Evolutionary conservation across 2,329 filamentous ascomycete genomes (phyloP).

Genomic region (Aureobasidium sp.): DNA sequence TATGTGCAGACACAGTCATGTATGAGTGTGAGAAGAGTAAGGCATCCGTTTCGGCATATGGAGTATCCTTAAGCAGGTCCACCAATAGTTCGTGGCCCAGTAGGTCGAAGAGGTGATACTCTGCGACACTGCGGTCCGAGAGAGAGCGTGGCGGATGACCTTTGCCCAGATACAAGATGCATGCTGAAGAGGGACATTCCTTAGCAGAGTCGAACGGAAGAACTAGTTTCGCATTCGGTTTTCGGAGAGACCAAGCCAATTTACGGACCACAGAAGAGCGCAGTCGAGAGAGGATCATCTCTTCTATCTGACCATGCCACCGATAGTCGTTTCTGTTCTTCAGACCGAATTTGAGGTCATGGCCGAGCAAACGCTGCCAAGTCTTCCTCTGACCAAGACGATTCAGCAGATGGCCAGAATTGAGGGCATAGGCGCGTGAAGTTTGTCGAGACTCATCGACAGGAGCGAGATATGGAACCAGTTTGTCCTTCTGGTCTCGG

Average conservation of each 20-base stretch:
- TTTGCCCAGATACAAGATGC: background rate
- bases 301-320: slow-evolving; percentile 48
- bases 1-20: slow-evolving; percentile 9
- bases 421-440: slow-evolving; percentile 21
- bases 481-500: slow-evolving; percentile 38
- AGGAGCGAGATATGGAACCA: slow-evolving; percentile 42
- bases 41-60: background rate
- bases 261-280: slow-evolving; percentile 42
- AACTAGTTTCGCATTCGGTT: background rate
- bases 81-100: background rate
- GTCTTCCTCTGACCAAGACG: slow-evolving; percentile 33
- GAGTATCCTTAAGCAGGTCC: background rate
- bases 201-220: background rate
- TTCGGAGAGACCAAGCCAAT: slow-evolving; percentile 34
- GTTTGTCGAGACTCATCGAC: background rate
- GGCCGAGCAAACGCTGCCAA: slow-evolving; percentile 16
- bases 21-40: slow-evolving; percentile 4
- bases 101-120: background rate
- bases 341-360: slow-evolving; percentile 17
- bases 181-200: background rate
- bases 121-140: background rate
- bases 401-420: slow-evolving; percentile 20
- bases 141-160: background rate
- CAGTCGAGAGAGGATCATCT: slow-evolving; percentile 46
- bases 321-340: slow-evolving; percentile 15